Conservation (phyloP, 116 monocot genomes). For the Iris pallida region DNA sequence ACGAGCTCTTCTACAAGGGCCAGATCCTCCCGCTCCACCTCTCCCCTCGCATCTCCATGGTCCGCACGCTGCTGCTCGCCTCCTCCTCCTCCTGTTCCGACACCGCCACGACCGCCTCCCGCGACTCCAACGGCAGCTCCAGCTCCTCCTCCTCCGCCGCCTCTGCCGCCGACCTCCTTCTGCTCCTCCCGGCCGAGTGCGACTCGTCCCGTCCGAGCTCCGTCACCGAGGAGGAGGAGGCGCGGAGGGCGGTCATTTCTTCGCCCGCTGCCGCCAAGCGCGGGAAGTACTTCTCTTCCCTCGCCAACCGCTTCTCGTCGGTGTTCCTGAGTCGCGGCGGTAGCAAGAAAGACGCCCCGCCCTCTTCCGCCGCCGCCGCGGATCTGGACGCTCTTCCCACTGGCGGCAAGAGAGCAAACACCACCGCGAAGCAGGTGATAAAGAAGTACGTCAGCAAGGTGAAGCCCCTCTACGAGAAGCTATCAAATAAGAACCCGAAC, state of each 20-base stretch:
- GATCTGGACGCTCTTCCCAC: constrained; percentile 8
- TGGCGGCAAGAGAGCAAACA: neutral
- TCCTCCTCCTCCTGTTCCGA: constrained; percentile 42
- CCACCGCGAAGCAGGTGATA: constrained; percentile 55
- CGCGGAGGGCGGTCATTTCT: neutral
- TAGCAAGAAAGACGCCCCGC: constrained; percentile 42
- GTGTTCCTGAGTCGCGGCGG: constrained; percentile 58
- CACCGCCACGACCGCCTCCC: constrained; percentile 46
- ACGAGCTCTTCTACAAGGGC: constrained; percentile 93
- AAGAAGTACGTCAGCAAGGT: constrained; percentile 86
- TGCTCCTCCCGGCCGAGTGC: constrained; percentile 20
- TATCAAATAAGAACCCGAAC: constrained; percentile 22
- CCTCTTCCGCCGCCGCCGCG: neutral
- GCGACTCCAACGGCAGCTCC: constrained; percentile 47
- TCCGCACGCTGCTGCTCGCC: constrained; percentile 57
- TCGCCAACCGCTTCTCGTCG: constrained; percentile 76
- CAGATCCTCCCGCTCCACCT: constrained; percentile 94
- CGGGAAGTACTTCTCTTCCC: constrained; percentile 53
- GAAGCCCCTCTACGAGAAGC: constrained; percentile 70
- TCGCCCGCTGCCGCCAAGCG: constrained; percentile 14
- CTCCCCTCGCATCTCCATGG: constrained; percentile 75
- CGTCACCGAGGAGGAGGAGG: constrained; percentile 55
- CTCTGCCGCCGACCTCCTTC: constrained; percentile 21
- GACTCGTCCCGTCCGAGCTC: constrained; percentile 64
- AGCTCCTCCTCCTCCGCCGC: constrained; percentile 34